These are phyloP conservation scores for Starmerella roubikii DNA, from an alignment of 805 yeast species.

Conservation along the genomic window DNA sequence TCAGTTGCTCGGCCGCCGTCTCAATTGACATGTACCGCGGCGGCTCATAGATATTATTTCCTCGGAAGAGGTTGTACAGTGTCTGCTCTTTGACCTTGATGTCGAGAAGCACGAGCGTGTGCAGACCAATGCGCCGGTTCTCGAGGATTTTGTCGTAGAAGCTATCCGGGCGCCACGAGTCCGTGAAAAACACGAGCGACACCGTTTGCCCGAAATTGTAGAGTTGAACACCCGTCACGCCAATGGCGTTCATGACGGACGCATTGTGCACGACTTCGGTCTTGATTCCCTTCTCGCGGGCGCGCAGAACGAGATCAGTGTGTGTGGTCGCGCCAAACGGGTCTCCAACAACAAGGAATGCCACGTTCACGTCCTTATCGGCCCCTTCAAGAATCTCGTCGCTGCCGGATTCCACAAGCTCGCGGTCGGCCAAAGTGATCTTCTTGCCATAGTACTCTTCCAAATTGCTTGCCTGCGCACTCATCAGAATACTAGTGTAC, in stretches of 20 bases:
- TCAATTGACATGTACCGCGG: conserved; percentile 91
- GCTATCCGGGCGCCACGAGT: conserved; percentile 90
- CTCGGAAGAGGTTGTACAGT: conserved; percentile 84
- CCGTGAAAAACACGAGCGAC: conserved; percentile 92
- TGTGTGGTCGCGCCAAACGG: conserved; percentile 98
- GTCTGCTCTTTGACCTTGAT: conserved; percentile 96
- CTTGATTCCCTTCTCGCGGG: conserved; percentile 65
- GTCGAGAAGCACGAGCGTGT: conserved; percentile 75
- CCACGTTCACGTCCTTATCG: conserved; percentile 59
- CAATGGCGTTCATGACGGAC: conserved; percentile 95
- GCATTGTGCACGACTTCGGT: conserved; percentile 88
- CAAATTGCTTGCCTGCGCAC: conserved; percentile 59
- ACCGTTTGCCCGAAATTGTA: conserved; percentile 95
- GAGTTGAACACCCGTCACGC: conserved; percentile 91
- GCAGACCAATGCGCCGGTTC: conserved; percentile 80
- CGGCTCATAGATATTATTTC: conserved; percentile 84
- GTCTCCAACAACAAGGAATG: conserved; percentile 93
- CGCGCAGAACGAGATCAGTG: conserved; percentile 83
- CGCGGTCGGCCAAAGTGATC: conserved; percentile 84
- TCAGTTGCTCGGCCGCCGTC: conserved; percentile 74
- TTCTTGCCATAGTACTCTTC: conserved; percentile 78
- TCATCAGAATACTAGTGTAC: conserved; percentile 89
- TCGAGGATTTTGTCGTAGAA: conserved; percentile 83
- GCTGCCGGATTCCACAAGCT: conserved; percentile 79
- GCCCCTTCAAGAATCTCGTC: conserved; percentile 72